A percentile compares a stretch with the other conserved stretches of the same genome.
These are phyloP conservation scores for Pterulicium gracile DNA, from an alignment of 1,284 basidiomycete species.

Conservation along the genomic window DNA sequence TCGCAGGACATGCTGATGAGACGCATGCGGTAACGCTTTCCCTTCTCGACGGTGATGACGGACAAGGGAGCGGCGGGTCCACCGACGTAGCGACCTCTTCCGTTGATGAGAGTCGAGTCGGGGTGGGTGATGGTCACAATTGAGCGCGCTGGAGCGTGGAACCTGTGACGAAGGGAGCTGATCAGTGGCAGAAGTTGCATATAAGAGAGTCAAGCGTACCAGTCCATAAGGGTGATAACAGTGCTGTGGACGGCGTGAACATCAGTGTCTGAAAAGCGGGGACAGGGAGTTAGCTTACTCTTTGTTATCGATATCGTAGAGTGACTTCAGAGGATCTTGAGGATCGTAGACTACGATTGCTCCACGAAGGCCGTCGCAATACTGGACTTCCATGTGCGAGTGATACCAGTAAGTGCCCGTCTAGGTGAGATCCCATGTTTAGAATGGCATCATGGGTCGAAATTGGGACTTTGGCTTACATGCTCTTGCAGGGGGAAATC, in stretches of 20 bases:
- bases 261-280: background rate
- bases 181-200: background rate
- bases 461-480: no score
- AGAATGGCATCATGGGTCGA: no score
- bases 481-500: no score
- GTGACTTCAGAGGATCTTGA: constrained; percentile 4
- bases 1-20: constrained; percentile 18
- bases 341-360: constrained; percentile 6
- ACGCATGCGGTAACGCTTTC: constrained; percentile 23
- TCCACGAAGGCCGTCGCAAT: constrained; percentile 10
- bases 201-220: constrained; percentile 4
- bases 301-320: constrained; percentile 9
- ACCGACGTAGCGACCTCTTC: background rate
- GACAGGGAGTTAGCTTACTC: background rate
- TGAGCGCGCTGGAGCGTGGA: background rate
- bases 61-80: constrained; percentile 4
- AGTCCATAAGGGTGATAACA: constrained; percentile 8
- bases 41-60: constrained; percentile 16
- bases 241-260: background rate
- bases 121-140: background rate
- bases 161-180: background rate
- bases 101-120: constrained; percentile 2
- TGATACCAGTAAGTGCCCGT: constrained; percentile 7
- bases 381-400: constrained; percentile 11
- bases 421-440: no score